Percentiles rank a stretch among this genome's conserved stretches.
Conservation (phyloP, 2,329 filamentous ascomycete species). For the Atkinsonella texensis region DNA sequence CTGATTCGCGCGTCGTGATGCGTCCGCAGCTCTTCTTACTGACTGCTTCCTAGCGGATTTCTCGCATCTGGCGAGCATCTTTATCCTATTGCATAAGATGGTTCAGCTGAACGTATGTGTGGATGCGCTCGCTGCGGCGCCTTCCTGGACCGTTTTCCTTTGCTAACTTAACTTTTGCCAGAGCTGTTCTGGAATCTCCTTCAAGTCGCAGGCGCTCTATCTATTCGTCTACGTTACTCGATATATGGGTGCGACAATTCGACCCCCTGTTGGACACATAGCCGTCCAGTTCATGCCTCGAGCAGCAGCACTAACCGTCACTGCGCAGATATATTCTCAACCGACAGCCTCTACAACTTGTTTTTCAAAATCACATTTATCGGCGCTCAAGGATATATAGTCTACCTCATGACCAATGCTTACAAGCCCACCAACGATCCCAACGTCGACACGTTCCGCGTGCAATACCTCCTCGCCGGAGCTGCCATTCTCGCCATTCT, state of each 20-base stretch:
- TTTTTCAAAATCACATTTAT: slow-evolving; percentile 96
- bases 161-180: slow-evolving; percentile 25
- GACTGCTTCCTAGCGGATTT: slow-evolving; percentile 61
- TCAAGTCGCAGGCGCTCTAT: slow-evolving; percentile 96
- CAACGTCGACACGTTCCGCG: slow-evolving; percentile 93
- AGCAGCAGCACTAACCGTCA: slow-evolving; percentile 1
- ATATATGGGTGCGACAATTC: slow-evolving; percentile 60
- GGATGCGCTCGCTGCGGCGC: slow-evolving; percentile 8
- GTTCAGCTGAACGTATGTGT: slow-evolving; percentile 66
- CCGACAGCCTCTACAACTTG: slow-evolving; percentile 78
- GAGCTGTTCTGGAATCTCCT: slow-evolving; percentile 96
- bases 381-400: slow-evolving; percentile 75
- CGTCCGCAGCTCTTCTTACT: slow-evolving; percentile 9
- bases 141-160: neutral
- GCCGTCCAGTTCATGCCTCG: neutral
- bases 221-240: slow-evolving; percentile 86
- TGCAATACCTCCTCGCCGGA: slow-evolving; percentile 82
- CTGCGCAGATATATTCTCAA: slow-evolving; percentile 68
- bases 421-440: slow-evolving; percentile 97
- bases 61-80: slow-evolving; percentile 86
- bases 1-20: slow-evolving; percentile 7
- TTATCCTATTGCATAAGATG: slow-evolving; percentile 97
- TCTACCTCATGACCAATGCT: slow-evolving; percentile 95
- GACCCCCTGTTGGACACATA: neutral
- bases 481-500: slow-evolving; percentile 68